Percentiles rank a stretch among this genome's conserved stretches.
phyloP scores from a whole-genome alignment of 177 flowering plant genomes.

The Vitis hybrid region DNA sequence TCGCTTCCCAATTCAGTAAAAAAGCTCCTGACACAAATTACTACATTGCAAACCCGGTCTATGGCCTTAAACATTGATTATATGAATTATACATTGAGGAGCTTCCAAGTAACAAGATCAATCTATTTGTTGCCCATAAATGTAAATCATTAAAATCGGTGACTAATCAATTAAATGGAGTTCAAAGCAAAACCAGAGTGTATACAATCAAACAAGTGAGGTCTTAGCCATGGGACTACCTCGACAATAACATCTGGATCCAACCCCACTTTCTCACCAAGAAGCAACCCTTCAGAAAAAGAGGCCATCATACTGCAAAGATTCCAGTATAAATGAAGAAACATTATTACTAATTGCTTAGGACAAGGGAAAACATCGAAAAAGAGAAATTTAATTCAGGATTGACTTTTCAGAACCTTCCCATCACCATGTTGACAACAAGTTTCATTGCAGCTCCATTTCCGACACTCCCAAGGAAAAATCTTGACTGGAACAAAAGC shows the following conservation, averaged over 20 bases:
- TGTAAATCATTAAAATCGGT: no score
- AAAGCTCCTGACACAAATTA: no score
- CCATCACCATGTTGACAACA: constrained; percentile 98
- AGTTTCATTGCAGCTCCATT: constrained; percentile 99
- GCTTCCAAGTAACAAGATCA: background rate
- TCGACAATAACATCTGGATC: constrained; percentile 81
- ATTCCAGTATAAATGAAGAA: background rate
- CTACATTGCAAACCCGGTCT: background rate
- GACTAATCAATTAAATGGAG: background rate
- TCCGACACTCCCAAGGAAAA: constrained; percentile 92
- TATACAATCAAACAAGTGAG: background rate
- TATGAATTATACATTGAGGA: background rate
- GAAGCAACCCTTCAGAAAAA: constrained; percentile 93
- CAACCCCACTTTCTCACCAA: constrained; percentile 83
- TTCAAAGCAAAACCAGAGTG: background rate
- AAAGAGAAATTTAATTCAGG: background rate
- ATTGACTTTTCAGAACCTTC: constrained; percentile 53
- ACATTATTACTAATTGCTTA: background rate
- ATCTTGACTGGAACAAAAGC: constrained; percentile 64
- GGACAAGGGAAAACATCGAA: background rate
- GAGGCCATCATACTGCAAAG: constrained; percentile 93
- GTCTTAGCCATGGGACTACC: constrained; percentile 35
- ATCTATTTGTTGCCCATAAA: no score
- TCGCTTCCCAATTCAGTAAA: no score
- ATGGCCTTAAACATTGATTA: background rate